Base-by-base conservation (phyloP, 2,329 filamentous ascomycete genomes). In the Trichoderma sp. region DNA sequence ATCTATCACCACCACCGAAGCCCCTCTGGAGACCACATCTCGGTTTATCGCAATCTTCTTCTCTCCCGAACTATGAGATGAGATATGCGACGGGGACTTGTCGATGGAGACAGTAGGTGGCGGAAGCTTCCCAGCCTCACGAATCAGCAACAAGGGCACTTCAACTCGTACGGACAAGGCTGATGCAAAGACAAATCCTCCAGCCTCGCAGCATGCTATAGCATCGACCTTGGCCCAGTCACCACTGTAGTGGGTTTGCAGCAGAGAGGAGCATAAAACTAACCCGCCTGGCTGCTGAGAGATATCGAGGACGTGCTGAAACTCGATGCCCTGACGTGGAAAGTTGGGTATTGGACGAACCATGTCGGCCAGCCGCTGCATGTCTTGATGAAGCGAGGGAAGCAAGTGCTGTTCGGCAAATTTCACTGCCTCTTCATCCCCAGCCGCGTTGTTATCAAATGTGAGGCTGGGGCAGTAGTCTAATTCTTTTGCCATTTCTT, bases 271-370 rank as follows among this genome's bases (percentile, higher is more conserved):
- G 76, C 86, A 88, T 6, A 89, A 74, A 5, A 71, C 59, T 31
- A 90, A 75, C 5, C 88, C 88, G 58, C 80, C 81, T 0, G 78
- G 81, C 58, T 84, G 82, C 75, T 89, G 82, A 31, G 80, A 71
- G 69, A 90, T 87, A 72, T 79, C 79, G 57, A 91, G 84, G 1
- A 90, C 82, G 70, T 90, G 86, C 60, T 83, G 86, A 74, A 90
- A 90, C 4, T 83, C 74, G 72, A 89, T 83, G 21, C 80, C 83
- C 0, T 69, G 76, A 4, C 78, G 78, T 72, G 88, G 87, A 75
- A 87, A 89, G 75, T 85, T 73, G 29, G 83, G 79, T 43, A 86
- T 74, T 5, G 70, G 21, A 35, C 77, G 80, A 16, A 88, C 83
- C 86, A 89, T 88, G 33, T 76, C 68, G 31, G 77, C 77, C 1